A percentile compares a stretch with the other conserved stretches of the same genome.
Conservation (phyloP, 441 rosid genomes). For the Bocquillonia castaneifolia region DNA sequence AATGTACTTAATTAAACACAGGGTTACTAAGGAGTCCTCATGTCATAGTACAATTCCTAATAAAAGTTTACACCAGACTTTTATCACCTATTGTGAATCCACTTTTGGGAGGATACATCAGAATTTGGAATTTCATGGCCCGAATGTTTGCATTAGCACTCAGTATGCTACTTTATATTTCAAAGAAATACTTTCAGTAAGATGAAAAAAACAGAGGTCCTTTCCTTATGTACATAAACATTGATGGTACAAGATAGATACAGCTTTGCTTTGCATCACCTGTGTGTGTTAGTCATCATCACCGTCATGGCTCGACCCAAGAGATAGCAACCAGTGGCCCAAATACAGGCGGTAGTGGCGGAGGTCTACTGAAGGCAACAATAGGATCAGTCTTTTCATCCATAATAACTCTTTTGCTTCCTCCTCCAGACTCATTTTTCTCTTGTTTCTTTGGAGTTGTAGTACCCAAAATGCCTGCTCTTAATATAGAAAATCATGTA, state of each 20-base stretch:
- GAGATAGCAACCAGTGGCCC: constrained; percentile 53
- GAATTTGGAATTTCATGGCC: constrained; percentile 36
- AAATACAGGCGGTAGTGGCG: constrained; percentile 43
- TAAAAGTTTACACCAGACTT: constrained; percentile 34
- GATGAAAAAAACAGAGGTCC: too few relatives aligned
- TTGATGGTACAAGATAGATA: background rate
- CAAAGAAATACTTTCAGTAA: constrained; percentile 37
- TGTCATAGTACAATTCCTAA: constrained; percentile 32
- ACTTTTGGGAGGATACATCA: constrained; percentile 48
- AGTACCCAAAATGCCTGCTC: constrained; percentile 35
- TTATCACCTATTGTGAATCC: constrained; percentile 47
- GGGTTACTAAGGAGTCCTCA: constrained; percentile 66
- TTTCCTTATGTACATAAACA: background rate
- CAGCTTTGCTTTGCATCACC: constrained; percentile 1
- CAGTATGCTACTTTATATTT: constrained; percentile 33
- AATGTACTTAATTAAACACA: constrained; percentile 4
- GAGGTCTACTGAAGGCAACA: constrained; percentile 59
- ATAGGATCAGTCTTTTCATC: constrained; percentile 38
- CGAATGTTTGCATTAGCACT: constrained; percentile 33
- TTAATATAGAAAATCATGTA: constrained; percentile 7
- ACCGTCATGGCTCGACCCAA: constrained; percentile 42
- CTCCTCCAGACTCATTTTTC: constrained; percentile 19
- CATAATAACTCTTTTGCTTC: constrained; percentile 12
- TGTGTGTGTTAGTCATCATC: constrained; percentile 38
- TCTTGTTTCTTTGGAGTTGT: constrained; percentile 37